A percentile compares a stretch with the other conserved stretches of the same genome.
These are phyloP conservation scores for Agaricus blazei DNA, from an alignment of 768 basidiomycete genomes.

Conservation along the genomic window DNA sequence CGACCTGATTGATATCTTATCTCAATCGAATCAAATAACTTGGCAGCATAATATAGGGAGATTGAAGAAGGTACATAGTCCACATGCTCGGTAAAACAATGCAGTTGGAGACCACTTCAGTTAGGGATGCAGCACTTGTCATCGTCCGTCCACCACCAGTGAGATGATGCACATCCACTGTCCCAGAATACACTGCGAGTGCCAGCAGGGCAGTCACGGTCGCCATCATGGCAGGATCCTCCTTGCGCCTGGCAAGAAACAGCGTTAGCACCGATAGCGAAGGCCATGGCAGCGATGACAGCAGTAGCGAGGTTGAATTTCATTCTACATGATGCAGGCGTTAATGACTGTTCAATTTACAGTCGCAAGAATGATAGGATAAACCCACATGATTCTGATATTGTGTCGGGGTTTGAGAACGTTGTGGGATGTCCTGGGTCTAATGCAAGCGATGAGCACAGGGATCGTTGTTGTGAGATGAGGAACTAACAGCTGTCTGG, in stretches of 20 bases:
- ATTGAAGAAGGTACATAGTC: too few species aligned
- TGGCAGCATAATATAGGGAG: too few species aligned
- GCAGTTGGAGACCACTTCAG: background rate
- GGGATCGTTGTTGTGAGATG: background rate
- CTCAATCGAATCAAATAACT: too few species aligned
- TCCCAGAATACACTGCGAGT: background rate
- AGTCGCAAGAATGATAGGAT: too few species aligned
- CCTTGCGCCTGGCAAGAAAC: background rate
- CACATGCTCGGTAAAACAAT: too few species aligned
- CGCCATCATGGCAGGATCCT: background rate
- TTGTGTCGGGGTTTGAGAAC: background rate
- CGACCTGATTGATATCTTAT: too few species aligned
- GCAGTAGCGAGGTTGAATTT: background rate
- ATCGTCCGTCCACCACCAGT: background rate
- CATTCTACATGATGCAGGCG: background rate
- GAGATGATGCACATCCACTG: background rate
- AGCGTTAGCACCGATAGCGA: background rate
- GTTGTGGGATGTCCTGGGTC: background rate
- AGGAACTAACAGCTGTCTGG: background rate
- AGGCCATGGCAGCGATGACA: background rate
- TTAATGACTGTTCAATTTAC: too few species aligned
- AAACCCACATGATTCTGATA: too few species aligned
- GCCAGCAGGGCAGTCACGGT: background rate
- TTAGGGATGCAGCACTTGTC: background rate
- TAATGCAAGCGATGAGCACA: background rate